Base-by-base conservation (phyloP, 176 grass and related monocot genomes). In the Aegilops bicornis region DNA sequence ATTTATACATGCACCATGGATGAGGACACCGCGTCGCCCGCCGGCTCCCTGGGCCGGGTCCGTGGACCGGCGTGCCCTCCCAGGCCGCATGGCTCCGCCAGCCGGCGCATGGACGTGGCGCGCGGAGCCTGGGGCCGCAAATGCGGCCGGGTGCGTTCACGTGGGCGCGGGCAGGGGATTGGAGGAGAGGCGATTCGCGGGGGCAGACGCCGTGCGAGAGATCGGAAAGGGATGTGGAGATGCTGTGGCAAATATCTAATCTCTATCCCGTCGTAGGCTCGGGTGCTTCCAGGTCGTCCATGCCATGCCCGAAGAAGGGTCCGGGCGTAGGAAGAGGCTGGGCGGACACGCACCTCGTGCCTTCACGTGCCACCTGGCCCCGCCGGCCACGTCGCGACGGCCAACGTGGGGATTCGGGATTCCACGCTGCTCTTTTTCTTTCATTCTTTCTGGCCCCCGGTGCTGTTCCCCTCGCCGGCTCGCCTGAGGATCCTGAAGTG, bases 331-430 rank as follows among this genome's bases (percentile, higher is more conserved):
- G 64, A 74, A 85, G 88, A 40, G 77, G 61, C 84, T 48, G 80
- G 73, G 79, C 86, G 87, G 89, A 93, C 89, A 91, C 59, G 82
- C 67, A 84, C 94, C 87, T 81, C 87, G 69, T 69, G 78, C 89
- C 85, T 91, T 87, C 94, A 96, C 94, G 94, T 96, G 94, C 67
- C 82, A 88, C n/a, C 42, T 82, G 87, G 74, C 67, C 78, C 86
- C 29, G 29, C 67, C 6, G 0, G 1, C 17, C 36, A 25, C 91
- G 78, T 81, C 16, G 66, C 25, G 37, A 30, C 83, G 73, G 22
- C 42, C 20, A 54, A 37, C 73, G 7, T 77, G 24, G 35, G 58
- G 15, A 66, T 17, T 39, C 27, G 12, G 29, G 19, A 16, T 25
- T 29, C 36, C 19, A 19, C 30, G 19, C 3, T 0, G n/a, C 60